These are phyloP conservation scores for Stromatinia cepivora DNA, from an alignment of 2,329 filamentous ascomycete genomes.

Conservation along the genomic window DNA sequence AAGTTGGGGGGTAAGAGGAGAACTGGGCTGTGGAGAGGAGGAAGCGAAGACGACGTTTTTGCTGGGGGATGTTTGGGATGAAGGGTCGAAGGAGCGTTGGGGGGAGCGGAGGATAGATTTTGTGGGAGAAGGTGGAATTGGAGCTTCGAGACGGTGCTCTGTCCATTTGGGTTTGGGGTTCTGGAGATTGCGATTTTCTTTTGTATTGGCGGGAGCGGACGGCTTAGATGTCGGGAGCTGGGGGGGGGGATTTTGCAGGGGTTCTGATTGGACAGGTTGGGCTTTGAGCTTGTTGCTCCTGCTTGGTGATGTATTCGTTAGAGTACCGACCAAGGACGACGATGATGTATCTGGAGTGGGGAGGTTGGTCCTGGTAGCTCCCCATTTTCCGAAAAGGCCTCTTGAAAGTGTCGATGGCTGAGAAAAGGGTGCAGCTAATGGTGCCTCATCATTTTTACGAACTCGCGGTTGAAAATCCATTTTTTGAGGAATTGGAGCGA, in stretches of 20 bases:
- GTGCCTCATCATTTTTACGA: constrained; percentile 21
- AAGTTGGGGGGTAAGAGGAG: constrained; percentile 29
- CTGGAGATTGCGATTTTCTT: constrained; percentile 28
- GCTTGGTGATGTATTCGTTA: constrained; percentile 29
- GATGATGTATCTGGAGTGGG: constrained; percentile 26
- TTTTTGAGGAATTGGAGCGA: constrained; percentile 38
- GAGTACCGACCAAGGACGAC: constrained; percentile 25
- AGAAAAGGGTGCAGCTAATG: constrained; percentile 26
- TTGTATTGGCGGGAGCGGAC: constrained; percentile 21
- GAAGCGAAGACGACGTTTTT: constrained; percentile 40
- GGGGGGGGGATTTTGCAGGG: neutral
- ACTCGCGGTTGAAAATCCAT: constrained; percentile 36
- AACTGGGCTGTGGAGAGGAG: constrained; percentile 36
- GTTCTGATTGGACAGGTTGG: neutral
- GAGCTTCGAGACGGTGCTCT: constrained; percentile 26
- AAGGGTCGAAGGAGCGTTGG: constrained; percentile 29
- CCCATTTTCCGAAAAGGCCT: constrained; percentile 21
- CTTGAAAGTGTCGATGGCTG: constrained; percentile 19
- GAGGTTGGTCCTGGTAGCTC: neutral
- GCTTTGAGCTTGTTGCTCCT: constrained; percentile 29
- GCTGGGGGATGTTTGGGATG: constrained; percentile 27
- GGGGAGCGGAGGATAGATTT: constrained; percentile 41
- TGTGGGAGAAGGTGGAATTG: constrained; percentile 32
- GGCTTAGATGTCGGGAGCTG: constrained; percentile 4
- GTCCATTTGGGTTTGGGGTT: constrained; percentile 36